These are phyloP conservation scores for Exophiala calicioides DNA, from an alignment of 2,329 filamentous ascomycete genomes.

Conservation along the genomic window DNA sequence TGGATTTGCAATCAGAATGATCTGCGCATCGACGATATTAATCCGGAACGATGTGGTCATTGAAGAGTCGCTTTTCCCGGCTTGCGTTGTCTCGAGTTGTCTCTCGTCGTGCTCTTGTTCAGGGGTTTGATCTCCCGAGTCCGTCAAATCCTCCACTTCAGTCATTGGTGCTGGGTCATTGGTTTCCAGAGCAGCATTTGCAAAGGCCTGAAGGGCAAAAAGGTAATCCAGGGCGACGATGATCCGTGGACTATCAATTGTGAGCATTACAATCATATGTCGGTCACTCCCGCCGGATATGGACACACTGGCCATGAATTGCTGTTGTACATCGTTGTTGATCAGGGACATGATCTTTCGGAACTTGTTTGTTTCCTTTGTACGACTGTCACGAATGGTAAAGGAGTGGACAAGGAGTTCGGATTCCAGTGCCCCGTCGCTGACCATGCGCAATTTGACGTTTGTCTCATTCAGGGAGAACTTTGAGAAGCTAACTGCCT, in stretches of 20 bases:
- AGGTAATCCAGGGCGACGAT: slow-evolving; percentile 97
- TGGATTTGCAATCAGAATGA: slow-evolving; percentile 95
- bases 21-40: slow-evolving; percentile 92
- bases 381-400: slow-evolving; percentile 90
- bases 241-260: slow-evolving; percentile 88
- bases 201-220: slow-evolving; percentile 82
- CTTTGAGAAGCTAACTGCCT: slow-evolving; percentile 80
- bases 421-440: slow-evolving; percentile 85
- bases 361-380: slow-evolving; percentile 88
- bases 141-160: slow-evolving; percentile 34
- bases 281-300: slow-evolving; percentile 83
- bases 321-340: slow-evolving; percentile 87
- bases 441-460: slow-evolving; percentile 89
- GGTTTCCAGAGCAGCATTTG: slow-evolving; percentile 65
- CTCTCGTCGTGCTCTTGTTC: slow-evolving; percentile 41
- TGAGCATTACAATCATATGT: slow-evolving; percentile 85
- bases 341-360: slow-evolving; percentile 96
- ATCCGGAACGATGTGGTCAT: slow-evolving; percentile 85
- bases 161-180: slow-evolving; percentile 57
- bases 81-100: slow-evolving; percentile 38
- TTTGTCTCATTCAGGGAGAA: slow-evolving; percentile 94
- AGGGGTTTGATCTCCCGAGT: slow-evolving; percentile 46
- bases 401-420: slow-evolving; percentile 93
- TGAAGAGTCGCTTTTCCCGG: slow-evolving; percentile 37
- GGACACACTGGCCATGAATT: slow-evolving; percentile 96